These are phyloP conservation scores for Ceratocystis alfenasii DNA, from an alignment of 2,329 filamentous ascomycete genomes.

Conservation along the genomic window DNA sequence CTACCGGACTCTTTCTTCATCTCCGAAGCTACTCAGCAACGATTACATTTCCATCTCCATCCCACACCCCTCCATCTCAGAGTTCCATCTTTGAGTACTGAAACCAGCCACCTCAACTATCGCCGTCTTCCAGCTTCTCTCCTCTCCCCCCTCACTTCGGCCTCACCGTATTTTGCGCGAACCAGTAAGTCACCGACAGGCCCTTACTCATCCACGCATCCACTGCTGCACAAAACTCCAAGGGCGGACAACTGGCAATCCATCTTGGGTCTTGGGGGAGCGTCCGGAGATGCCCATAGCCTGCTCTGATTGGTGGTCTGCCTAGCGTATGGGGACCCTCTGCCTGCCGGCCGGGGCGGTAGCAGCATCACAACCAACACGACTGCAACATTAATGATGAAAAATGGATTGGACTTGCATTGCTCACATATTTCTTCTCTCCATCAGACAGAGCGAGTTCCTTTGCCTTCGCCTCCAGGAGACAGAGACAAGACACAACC, in stretches of 20 bases:
- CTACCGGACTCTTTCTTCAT: not conserved
- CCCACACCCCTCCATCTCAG: not conserved
- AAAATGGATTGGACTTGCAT: conserved; percentile 5
- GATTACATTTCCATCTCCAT: not conserved
- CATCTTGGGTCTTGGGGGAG: not conserved
- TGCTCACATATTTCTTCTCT: conserved; percentile 4
- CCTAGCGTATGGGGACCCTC: not conserved
- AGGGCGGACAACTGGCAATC: not conserved
- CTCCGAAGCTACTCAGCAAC: not conserved
- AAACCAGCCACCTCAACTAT: not conserved
- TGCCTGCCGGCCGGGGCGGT: not conserved
- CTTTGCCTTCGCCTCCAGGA: not conserved
- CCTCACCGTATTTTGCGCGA: not conserved
- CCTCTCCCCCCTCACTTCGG: not conserved
- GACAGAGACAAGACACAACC: not conserved
- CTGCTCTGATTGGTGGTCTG: conserved; percentile 3
- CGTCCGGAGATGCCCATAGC: not conserved
- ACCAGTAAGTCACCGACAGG: not conserved
- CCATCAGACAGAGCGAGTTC: not conserved
- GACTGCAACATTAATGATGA: not conserved
- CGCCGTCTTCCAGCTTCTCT: not conserved
- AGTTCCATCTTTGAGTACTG: not conserved
- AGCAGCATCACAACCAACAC: conserved; percentile 6
- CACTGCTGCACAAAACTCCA: not conserved
- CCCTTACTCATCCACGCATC: conserved; percentile 3